A percentile compares a stretch with the other conserved stretches of the same genome.
Conservation (phyloP, 176 grass and related monocot species). For the Bolboschoenus planiculmis region DNA sequence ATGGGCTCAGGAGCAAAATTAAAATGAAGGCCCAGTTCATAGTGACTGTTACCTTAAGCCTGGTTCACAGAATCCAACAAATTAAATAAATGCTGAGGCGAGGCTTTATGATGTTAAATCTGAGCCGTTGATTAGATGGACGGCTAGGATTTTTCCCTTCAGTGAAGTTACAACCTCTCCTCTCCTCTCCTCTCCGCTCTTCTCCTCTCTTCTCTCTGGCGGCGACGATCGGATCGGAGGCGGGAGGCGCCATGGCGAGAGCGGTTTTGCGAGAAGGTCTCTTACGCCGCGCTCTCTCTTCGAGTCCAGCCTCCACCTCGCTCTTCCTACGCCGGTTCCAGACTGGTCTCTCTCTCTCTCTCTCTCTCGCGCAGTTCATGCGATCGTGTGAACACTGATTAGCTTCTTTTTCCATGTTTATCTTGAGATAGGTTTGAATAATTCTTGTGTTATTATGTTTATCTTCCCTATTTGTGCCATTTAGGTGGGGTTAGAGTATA, state of each 20-base stretch:
- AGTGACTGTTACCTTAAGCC: too few relatives aligned
- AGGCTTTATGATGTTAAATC: neutral
- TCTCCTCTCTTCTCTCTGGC: neutral
- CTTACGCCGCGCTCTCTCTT: constrained; percentile 3
- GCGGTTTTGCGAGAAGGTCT: constrained; percentile 27
- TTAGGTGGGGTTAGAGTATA: neutral
- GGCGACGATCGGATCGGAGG: constrained; percentile 30
- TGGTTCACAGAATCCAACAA: too few relatives aligned
- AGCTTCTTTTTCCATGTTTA: neutral
- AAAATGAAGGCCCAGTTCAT: neutral
- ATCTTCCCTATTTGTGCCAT: neutral
- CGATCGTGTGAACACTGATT: neutral
- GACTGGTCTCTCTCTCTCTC: constrained; percentile 19
- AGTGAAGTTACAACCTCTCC: neutral
- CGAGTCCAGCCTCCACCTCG: neutral
- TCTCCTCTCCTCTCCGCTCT: too few relatives aligned
- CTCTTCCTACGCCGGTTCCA: constrained; percentile 26
- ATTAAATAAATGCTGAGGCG: too few relatives aligned
- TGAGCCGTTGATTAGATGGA: neutral
- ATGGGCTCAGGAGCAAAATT: neutral
- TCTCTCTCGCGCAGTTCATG: neutral
- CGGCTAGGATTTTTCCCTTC: neutral
- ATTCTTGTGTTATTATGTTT: neutral
- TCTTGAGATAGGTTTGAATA: neutral
- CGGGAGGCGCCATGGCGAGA: constrained; percentile 38